phyloP scores from a whole-genome alignment of 768 basidiomycete species.

The Rhodotorula sphaerocarpa region DNA sequence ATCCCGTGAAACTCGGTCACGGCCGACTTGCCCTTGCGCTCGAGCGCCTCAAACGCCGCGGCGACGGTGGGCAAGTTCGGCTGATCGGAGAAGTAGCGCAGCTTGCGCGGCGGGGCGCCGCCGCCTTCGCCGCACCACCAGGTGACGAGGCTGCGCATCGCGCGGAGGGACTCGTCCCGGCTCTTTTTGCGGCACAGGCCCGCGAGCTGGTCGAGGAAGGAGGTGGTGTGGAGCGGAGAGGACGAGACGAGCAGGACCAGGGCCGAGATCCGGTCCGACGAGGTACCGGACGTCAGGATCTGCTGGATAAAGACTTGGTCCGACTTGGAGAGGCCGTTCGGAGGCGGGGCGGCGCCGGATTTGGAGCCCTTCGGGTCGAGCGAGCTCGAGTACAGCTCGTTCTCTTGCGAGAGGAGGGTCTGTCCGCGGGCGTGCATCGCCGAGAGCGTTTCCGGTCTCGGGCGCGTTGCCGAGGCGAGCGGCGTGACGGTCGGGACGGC shows the following conservation, averaged over 20 bases:
- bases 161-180: slow-evolving; percentile 85
- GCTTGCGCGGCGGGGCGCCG: slow-evolving; percentile 49
- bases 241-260: slow-evolving; percentile 74
- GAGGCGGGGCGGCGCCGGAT: slow-evolving; percentile 32
- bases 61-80: slow-evolving; percentile 48
- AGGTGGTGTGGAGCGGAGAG: slow-evolving; percentile 34
- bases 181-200: slow-evolving; percentile 51
- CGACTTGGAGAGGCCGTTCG: slow-evolving; percentile 34
- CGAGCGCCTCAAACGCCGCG: slow-evolving; percentile 13
- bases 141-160: slow-evolving; percentile 81
- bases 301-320: slow-evolving; percentile 61
- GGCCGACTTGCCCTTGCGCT: slow-evolving; percentile 47
- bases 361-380: slow-evolving; percentile 36
- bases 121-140: slow-evolving; percentile 89
- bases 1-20: slow-evolving; percentile 52
- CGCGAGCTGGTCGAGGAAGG: slow-evolving; percentile 36
- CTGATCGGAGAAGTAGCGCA: slow-evolving; percentile 56
- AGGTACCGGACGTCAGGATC: slow-evolving; percentile 77
- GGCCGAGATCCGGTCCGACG: slow-evolving; percentile 83
- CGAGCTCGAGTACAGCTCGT: slow-evolving; percentile 36
- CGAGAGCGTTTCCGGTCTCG: slow-evolving; percentile 12
- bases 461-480: slow-evolving; percentile 17
- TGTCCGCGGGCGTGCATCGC: slow-evolving; percentile 35
- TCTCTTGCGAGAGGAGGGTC: slow-evolving; percentile 38
- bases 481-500: slow-evolving; percentile 21